phyloP scores from a whole-genome alignment of 805 yeast genomes.

The Torulaspora indica region DNA sequence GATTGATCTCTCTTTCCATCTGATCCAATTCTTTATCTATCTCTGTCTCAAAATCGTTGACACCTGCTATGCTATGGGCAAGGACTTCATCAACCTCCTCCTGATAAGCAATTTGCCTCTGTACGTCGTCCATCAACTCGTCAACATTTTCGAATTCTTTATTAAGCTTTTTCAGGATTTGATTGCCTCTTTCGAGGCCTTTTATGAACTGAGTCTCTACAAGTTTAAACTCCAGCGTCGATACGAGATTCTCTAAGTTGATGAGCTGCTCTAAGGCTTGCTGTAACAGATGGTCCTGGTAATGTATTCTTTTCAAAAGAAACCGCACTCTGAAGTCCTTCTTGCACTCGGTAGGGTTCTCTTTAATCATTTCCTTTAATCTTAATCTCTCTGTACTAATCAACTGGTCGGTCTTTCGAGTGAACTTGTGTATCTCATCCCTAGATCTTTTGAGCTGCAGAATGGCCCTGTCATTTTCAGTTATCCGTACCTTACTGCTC shows the following conservation, averaged over 20 bases:
- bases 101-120: constrained; percentile 76
- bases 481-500: constrained; percentile 54
- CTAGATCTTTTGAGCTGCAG: constrained; percentile 83
- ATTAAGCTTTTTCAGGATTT: constrained; percentile 69
- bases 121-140: constrained; percentile 73
- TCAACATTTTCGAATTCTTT: constrained; percentile 79
- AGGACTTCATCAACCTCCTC: constrained; percentile 61
- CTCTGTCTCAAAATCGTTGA: constrained; percentile 46
- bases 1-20: constrained; percentile 47
- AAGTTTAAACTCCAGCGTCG: constrained; percentile 80
- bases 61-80: constrained; percentile 35
- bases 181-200: constrained; percentile 78
- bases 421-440: constrained; percentile 73
- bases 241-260: constrained; percentile 71
- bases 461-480: constrained; percentile 81
- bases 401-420: constrained; percentile 48
- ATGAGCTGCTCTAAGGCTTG: constrained; percentile 75
- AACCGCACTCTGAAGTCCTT: constrained; percentile 53
- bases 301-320: constrained; percentile 71
- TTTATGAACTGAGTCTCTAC: constrained; percentile 79
- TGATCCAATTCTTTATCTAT: constrained; percentile 58
- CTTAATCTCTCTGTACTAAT: constrained; percentile 53
- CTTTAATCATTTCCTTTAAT: constrained; percentile 31
- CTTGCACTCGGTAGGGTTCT: constrained; percentile 44
- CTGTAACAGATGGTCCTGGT: constrained; percentile 66